These are phyloP conservation scores for Alternaria gaisen DNA, from an alignment of 2,329 filamentous ascomycete genomes.

Conservation along the genomic window DNA sequence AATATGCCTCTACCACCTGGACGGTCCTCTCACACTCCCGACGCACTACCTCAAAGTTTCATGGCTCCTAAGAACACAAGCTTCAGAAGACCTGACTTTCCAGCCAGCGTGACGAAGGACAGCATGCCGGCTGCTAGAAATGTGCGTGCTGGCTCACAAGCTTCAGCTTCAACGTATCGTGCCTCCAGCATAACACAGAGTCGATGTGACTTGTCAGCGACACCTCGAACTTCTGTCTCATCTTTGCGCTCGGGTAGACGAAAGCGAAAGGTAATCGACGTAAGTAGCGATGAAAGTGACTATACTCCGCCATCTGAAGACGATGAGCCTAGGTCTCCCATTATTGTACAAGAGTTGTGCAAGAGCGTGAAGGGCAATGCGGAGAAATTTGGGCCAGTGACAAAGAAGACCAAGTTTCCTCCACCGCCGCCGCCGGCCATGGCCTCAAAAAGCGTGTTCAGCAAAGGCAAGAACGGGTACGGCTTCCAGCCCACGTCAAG, in stretches of 20 bases:
- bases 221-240: slow-evolving; percentile 6
- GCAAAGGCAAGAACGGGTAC: slow-evolving; percentile 15
- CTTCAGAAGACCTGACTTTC: slow-evolving; percentile 22
- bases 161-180: slow-evolving; percentile 7
- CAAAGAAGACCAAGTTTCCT: slow-evolving; percentile 3
- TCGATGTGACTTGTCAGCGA: slow-evolving; percentile 3
- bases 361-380: background rate
- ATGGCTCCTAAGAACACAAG: background rate
- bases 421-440: background rate
- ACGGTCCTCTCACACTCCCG: background rate
- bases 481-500: slow-evolving; percentile 10
- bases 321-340: slow-evolving; percentile 6
- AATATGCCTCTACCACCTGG: background rate
- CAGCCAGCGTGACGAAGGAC: slow-evolving; percentile 8
- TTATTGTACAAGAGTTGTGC: background rate
- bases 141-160: slow-evolving; percentile 9
- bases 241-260: background rate
- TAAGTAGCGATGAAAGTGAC: slow-evolving; percentile 17
- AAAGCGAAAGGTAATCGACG: slow-evolving; percentile 14
- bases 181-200: background rate
- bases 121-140: background rate
- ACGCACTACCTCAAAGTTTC: background rate
- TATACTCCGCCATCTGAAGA: slow-evolving; percentile 16
- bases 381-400: background rate
- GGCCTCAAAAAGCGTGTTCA: background rate